These are phyloP conservation scores for Vinca minor DNA, from an alignment of 257 asterid species.

Conservation along the genomic window DNA sequence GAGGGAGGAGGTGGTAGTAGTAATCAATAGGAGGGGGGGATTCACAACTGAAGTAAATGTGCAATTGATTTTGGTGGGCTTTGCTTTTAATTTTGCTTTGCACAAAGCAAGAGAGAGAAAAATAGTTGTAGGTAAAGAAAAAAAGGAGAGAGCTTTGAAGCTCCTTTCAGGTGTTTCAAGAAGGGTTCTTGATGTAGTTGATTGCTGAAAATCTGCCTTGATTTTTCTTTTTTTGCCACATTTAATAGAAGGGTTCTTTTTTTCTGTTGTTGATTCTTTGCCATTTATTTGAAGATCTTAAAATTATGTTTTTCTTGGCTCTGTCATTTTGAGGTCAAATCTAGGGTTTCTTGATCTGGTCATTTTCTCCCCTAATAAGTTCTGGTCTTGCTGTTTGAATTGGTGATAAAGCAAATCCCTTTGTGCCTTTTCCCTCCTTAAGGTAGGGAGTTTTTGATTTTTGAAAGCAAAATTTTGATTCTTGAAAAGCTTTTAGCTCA, in stretches of 20 bases:
- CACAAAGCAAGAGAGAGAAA: conserved; percentile 24
- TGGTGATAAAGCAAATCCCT: conserved; percentile 29
- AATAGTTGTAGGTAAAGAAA: conserved; percentile 1
- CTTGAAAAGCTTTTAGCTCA: conserved; percentile 52
- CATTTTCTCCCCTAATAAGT: conserved; percentile 17
- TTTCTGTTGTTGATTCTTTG: conserved; percentile 13
- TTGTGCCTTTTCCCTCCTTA: conserved; percentile 44
- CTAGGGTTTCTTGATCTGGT: conserved; percentile 54
- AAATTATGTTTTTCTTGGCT: conserved; percentile 5
- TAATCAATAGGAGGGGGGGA: conserved; percentile 38
- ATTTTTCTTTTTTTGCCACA: conserved; percentile 15
- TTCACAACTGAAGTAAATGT: conserved; percentile 57
- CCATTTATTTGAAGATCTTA: conserved; percentile 49
- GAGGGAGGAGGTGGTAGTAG: no score
- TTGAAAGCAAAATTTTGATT: conserved; percentile 59
- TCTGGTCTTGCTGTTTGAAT: conserved; percentile 42
- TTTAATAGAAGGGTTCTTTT: conserved; percentile 13
- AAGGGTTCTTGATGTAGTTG: conserved; percentile 25
- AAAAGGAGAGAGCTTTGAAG: conserved; percentile 10
- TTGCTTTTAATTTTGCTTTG: conserved; percentile 36
- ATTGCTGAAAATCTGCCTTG: conserved; percentile 22
- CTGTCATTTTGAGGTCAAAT: conserved; percentile 17
- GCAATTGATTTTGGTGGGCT: conserved; percentile 55
- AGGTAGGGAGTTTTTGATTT: conserved; percentile 39
- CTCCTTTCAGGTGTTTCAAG: conserved; percentile 31